Conservation (phyloP, 129 eudicot genomes). For the Helianthus tuberosus region DNA sequence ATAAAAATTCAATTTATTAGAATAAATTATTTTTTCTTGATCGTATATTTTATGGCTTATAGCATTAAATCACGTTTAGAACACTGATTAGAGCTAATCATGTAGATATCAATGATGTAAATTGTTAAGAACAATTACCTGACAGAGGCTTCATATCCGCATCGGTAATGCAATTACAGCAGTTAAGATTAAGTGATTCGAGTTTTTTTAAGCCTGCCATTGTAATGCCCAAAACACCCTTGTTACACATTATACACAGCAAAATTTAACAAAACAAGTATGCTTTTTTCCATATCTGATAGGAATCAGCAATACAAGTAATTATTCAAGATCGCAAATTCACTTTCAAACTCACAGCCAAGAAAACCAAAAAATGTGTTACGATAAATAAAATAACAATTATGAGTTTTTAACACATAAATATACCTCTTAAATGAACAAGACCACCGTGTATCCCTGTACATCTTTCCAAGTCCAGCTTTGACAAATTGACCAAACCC, state of each 20-base stretch:
- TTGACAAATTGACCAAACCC: slow-evolving; percentile 58
- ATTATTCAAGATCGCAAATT: too few relatives aligned
- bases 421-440: slow-evolving; percentile 71
- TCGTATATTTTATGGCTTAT: neutral
- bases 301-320: too few relatives aligned
- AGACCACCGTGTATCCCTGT: slow-evolving; percentile 85
- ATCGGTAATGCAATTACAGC: slow-evolving; percentile 90
- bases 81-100: neutral
- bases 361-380: too few relatives aligned
- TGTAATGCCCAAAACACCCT: neutral
- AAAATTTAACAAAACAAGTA: too few relatives aligned
- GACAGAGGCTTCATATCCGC: slow-evolving; percentile 84
- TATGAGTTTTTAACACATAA: neutral
- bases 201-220: slow-evolving; percentile 77
- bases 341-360: too few relatives aligned
- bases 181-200: slow-evolving; percentile 80
- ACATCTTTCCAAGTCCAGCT: slow-evolving; percentile 86
- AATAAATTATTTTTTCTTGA: neutral
- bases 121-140: slow-evolving; percentile 42
- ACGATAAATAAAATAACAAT: neutral
- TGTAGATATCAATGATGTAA: neutral
- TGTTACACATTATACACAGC: neutral
- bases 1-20: neutral
- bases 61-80: neutral
- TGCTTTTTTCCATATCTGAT: too few relatives aligned